Evolutionary conservation across 1,284 basidiomycete species (phyloP).

Genomic region (Ustilago sp.): DNA sequence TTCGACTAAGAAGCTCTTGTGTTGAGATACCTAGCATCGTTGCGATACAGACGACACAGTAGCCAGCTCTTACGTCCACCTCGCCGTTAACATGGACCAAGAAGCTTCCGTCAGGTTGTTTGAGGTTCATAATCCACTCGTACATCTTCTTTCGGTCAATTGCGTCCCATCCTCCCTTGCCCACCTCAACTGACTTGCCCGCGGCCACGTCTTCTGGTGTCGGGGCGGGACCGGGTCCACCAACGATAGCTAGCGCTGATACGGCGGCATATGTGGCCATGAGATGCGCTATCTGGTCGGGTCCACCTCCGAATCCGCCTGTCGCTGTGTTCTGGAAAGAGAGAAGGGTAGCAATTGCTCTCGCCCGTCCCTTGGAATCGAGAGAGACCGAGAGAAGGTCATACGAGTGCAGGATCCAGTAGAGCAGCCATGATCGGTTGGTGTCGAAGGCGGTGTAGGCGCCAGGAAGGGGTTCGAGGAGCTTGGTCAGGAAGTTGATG

Average conservation of each 20-base stretch:
- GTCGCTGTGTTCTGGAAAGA: slow-evolving; percentile 61
- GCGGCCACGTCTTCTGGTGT: slow-evolving; percentile 41
- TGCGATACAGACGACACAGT: slow-evolving; percentile 80
- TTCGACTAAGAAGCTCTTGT: slow-evolving; percentile 79
- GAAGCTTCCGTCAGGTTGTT: slow-evolving; percentile 94
- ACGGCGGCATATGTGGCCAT: slow-evolving; percentile 91
- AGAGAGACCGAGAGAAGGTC: slow-evolving; percentile 60
- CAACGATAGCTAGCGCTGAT: slow-evolving; percentile 84
- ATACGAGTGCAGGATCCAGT: slow-evolving; percentile 66
- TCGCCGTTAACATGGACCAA: slow-evolving; percentile 88
- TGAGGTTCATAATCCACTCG: slow-evolving; percentile 89
- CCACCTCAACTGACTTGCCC: slow-evolving; percentile 73
- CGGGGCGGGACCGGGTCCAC: slow-evolving; percentile 73
- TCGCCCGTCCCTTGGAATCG: slow-evolving; percentile 43
- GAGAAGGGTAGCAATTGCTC: slow-evolving; percentile 65
- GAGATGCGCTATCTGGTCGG: slow-evolving; percentile 87
- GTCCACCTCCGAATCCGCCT: slow-evolving; percentile 92
- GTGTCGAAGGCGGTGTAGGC: slow-evolving; percentile 64
- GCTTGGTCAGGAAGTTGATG: slow-evolving; percentile 58
- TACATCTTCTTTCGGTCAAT: slow-evolving; percentile 77
- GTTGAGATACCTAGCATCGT: slow-evolving; percentile 84
- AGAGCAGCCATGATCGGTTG: slow-evolving; percentile 67
- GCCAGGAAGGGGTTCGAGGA: slow-evolving; percentile 62
- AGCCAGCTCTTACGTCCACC: slow-evolving; percentile 88
- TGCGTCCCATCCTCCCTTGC: slow-evolving; percentile 68